phyloP scores from a whole-genome alignment of 257 asterid genomes.

The Capsicum baccatum region DNA sequence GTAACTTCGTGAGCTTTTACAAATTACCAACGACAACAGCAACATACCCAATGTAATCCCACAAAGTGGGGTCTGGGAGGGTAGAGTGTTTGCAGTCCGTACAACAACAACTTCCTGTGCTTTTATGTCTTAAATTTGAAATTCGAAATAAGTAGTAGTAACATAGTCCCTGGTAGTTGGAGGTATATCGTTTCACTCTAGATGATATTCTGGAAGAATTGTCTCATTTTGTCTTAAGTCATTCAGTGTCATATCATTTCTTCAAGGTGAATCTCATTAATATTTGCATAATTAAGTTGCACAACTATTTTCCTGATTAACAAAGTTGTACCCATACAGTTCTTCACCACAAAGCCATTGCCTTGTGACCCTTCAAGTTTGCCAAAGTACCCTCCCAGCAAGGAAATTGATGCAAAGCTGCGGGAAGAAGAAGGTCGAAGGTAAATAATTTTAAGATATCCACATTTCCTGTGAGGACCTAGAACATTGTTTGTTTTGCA shows the following conservation, averaged over 20 bases:
- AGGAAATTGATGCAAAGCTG: constrained; percentile 94
- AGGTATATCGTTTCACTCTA: neutral
- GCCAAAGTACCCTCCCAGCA: constrained; percentile 94
- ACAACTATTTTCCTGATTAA: constrained; percentile 25
- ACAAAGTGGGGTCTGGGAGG: too few relatives aligned
- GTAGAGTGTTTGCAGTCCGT: too few relatives aligned
- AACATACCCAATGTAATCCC: too few relatives aligned
- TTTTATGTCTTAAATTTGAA: neutral
- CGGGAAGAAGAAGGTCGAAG: constrained; percentile 87
- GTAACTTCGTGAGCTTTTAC: neutral
- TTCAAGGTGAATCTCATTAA: constrained; percentile 1
- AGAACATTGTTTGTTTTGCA: neutral
- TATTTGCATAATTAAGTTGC: neutral
- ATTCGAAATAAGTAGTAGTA: neutral
- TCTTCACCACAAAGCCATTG: constrained; percentile 69
- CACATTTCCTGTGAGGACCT: constrained; percentile 28
- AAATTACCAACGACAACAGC: too few relatives aligned
- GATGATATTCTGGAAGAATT: neutral
- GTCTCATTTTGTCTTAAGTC: neutral
- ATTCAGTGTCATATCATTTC: neutral
- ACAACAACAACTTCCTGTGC: neutral
- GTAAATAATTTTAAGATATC: constrained; percentile 41
- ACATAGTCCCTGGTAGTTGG: neutral
- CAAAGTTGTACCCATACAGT: constrained; percentile 48
- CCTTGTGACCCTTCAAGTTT: constrained; percentile 86